Conservation (phyloP, 805 yeast species). For the Maudiozyma bulderi region DNA sequence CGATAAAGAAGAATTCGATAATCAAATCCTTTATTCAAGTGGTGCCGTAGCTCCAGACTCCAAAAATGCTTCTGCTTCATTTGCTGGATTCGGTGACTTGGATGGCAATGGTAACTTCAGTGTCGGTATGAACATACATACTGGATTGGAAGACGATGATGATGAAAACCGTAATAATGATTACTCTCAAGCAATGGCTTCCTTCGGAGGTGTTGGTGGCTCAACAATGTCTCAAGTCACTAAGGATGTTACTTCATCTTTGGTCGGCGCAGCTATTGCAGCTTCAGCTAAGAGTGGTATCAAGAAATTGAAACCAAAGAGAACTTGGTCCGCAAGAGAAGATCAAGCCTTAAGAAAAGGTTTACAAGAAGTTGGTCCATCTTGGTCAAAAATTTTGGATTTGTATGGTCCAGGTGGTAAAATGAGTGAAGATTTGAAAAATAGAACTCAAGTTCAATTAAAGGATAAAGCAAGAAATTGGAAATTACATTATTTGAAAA, state of each 20-base stretch:
- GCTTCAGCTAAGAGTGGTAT: slow-evolving; percentile 14
- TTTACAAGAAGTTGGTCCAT: slow-evolving; percentile 73
- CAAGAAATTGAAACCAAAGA: slow-evolving; percentile 25
- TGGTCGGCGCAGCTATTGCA: slow-evolving; percentile 21
- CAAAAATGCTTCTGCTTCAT: not conserved
- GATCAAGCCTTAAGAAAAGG: slow-evolving; percentile 79
- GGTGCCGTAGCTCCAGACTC: slow-evolving; percentile 9
- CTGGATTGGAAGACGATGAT: not conserved
- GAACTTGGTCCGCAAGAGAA: slow-evolving; percentile 74
- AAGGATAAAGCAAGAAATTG: slow-evolving; percentile 96
- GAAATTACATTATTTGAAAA: slow-evolving; percentile 77
- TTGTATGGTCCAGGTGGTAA: slow-evolving; percentile 93
- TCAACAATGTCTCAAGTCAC: too few relatives aligned
- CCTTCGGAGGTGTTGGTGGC: not conserved
- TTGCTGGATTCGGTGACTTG: not conserved
- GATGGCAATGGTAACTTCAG: not conserved
- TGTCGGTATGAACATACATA: not conserved
- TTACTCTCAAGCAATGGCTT: not conserved
- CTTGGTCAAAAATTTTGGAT: slow-evolving; percentile 86
- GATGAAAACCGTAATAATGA: not conserved
- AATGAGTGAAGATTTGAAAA: slow-evolving; percentile 70
- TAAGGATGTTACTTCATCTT: not conserved
- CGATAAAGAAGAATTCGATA: slow-evolving; percentile 18
- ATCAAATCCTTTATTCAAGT: slow-evolving; percentile 16
- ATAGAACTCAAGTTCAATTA: slow-evolving; percentile 82